Evolutionary conservation across 2,329 filamentous ascomycete species (phyloP).

Genomic region (Sporothrix humicola): DNA sequence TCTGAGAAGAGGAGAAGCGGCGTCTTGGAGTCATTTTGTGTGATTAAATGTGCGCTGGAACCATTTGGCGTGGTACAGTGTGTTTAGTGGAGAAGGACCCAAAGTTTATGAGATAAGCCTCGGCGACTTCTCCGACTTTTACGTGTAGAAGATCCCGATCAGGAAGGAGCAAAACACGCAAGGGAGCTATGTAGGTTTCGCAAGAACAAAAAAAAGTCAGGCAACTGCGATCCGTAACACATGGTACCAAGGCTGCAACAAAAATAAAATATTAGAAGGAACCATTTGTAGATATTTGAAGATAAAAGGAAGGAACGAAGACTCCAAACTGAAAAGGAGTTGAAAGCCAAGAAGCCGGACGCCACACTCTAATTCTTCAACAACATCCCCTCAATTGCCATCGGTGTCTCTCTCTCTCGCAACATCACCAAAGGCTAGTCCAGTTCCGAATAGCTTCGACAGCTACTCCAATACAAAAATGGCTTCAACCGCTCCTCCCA

Average conservation of each 20-base stretch:
- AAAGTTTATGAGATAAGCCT: conserved; percentile 6
- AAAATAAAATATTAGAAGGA: too few species aligned
- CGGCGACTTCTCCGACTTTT: neutral
- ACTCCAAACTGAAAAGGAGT: neutral
- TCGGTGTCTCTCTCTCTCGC: neutral
- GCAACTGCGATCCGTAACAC: neutral
- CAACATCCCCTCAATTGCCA: neutral
- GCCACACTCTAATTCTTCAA: neutral
- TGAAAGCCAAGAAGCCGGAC: neutral
- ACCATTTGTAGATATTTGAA: neutral
- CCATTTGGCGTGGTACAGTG: neutral
- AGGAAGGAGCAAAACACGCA: conserved; percentile 21
- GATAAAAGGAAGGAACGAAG: too few species aligned
- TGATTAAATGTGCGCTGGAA: too few species aligned
- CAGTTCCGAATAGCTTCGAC: neutral
- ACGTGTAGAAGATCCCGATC: conserved; percentile 8
- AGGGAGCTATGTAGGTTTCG: neutral
- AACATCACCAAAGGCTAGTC: too few species aligned
- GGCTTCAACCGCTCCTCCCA: neutral
- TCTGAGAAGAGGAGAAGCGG: neutral
- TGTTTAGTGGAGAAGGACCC: neutral
- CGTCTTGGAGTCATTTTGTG: too few species aligned
- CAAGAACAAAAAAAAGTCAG: neutral
- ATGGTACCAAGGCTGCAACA: neutral
- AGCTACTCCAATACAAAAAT: neutral